Percentiles rank a stretch among this genome's conserved stretches.
Conservation (phyloP, 1,284 basidiomycete genomes). For the Apiotrichum veenhuisii region DNA sequence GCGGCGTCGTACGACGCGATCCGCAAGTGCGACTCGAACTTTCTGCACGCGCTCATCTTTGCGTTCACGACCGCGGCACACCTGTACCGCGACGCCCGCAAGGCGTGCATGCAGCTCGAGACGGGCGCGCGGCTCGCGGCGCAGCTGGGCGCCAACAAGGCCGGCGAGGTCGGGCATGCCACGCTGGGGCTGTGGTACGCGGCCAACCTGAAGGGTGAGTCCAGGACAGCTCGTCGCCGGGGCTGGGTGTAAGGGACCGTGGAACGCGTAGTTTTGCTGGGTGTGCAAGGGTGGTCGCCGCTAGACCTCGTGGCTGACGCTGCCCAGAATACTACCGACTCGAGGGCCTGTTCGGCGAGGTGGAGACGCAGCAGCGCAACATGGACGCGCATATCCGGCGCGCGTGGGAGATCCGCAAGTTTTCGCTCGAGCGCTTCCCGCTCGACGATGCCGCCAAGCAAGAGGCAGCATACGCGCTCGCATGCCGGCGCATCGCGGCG, state of each 20-base stretch:
- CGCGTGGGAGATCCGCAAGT: conserved; percentile 16
- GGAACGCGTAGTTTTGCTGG: no score
- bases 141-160: conserved; percentile 36
- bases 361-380: conserved; percentile 13
- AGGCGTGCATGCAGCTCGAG: conserved; percentile 34
- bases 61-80: conserved; percentile 42
- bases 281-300: no score
- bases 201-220: conserved; percentile 37
- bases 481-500: no score
- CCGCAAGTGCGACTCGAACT: conserved; percentile 27
- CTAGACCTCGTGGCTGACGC: no score
- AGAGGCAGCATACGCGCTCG: neutral
- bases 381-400: conserved; percentile 18
- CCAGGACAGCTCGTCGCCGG: no score
- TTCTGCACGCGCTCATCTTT: conserved; percentile 38
- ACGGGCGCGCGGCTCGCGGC: conserved; percentile 31
- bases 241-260: no score
- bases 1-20: conserved; percentile 31
- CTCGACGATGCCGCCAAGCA: neutral
- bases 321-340: conserved; percentile 27
- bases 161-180: conserved; percentile 37
- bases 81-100: conserved; percentile 32
- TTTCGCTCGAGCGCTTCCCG: conserved; percentile 6
- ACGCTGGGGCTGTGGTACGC: conserved; percentile 38
- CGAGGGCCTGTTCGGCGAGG: conserved; percentile 12